phyloP scores from a whole-genome alignment of 176 grass and related monocot genomes.

The Bothriochloa decipiens region DNA sequence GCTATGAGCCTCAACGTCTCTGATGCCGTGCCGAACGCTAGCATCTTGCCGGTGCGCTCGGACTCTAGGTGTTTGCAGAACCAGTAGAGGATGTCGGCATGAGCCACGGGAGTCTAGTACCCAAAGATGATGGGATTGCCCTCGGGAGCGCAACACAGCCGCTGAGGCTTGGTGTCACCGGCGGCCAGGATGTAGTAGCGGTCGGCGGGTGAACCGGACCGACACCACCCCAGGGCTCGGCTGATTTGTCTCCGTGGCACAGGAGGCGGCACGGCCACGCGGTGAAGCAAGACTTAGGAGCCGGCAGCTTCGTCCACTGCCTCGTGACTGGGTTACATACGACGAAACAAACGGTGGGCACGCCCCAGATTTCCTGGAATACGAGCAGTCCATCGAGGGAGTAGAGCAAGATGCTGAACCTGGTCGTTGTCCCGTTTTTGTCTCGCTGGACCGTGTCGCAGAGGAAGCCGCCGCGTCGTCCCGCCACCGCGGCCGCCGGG shows the following conservation, averaged over 20 bases:
- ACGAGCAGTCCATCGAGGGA: no score
- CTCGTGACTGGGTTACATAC: no score
- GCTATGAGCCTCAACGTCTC: neutral
- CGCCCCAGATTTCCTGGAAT: no score
- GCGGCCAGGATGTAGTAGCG: neutral
- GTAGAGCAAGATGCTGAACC: no score
- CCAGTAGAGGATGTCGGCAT: neutral
- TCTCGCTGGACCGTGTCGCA: neutral
- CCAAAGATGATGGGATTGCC: accelerated
- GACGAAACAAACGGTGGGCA: no score
- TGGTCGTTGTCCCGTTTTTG: no score
- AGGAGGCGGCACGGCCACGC: neutral
- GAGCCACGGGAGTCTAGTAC: neutral
- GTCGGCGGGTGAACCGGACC: neutral
- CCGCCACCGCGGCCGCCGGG: neutral
- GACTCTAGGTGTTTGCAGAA: neutral
- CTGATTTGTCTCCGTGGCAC: neutral
- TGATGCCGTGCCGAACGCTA: neutral
- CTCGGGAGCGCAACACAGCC: neutral
- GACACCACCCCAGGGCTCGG: no score
- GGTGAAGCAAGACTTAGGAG: no score
- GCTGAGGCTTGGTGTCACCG: neutral
- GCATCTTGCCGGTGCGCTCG: neutral
- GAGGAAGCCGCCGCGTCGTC: neutral
- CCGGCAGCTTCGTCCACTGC: no score